These are phyloP conservation scores for Mycena alexandri DNA, from an alignment of 768 basidiomycete species.

Conservation along the genomic window DNA sequence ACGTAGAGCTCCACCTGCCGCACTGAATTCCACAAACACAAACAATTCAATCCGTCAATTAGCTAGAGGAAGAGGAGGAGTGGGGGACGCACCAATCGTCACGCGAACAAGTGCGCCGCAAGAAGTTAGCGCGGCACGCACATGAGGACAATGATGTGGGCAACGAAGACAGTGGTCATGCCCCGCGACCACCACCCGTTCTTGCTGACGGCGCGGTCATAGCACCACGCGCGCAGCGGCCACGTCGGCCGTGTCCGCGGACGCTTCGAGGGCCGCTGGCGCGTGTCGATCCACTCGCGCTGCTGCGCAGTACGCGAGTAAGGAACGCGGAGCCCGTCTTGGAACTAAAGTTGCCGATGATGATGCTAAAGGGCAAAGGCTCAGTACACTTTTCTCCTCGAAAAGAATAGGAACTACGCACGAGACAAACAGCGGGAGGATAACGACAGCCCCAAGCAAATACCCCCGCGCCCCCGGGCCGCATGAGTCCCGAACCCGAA, in stretches of 20 bases:
- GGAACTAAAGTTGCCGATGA: constrained; percentile 92
- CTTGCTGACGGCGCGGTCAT: constrained; percentile 89
- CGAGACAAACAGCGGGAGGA: constrained; percentile 93
- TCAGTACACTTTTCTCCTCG: constrained; percentile 24
- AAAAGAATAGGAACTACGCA: constrained; percentile 53
- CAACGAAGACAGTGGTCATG: constrained; percentile 82
- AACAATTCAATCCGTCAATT: no score
- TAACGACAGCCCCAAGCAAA: constrained; percentile 89
- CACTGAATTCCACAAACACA: no score
- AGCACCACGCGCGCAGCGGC: constrained; percentile 85
- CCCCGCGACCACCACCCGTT: constrained; percentile 92
- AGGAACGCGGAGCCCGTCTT: constrained; percentile 89
- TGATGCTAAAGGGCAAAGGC: constrained; percentile 72
- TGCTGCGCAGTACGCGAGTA: constrained; percentile 90
- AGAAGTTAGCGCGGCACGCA: constrained; percentile 52
- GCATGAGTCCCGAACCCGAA: constrained; percentile 58
- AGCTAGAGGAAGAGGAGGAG: no score
- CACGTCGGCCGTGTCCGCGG: constrained; percentile 72
- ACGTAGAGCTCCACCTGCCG: no score
- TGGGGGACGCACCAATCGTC: no score
- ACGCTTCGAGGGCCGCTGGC: constrained; percentile 88
- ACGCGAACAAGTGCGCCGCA: no score
- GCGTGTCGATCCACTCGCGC: constrained; percentile 92
- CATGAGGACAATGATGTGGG: constrained; percentile 90
- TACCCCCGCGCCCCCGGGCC: constrained; percentile 44